A percentile compares a stretch with the other conserved stretches of the same genome.
Conservation (phyloP, 1,139 yeast species). For the Scheffersomyces parashehatae region DNA sequence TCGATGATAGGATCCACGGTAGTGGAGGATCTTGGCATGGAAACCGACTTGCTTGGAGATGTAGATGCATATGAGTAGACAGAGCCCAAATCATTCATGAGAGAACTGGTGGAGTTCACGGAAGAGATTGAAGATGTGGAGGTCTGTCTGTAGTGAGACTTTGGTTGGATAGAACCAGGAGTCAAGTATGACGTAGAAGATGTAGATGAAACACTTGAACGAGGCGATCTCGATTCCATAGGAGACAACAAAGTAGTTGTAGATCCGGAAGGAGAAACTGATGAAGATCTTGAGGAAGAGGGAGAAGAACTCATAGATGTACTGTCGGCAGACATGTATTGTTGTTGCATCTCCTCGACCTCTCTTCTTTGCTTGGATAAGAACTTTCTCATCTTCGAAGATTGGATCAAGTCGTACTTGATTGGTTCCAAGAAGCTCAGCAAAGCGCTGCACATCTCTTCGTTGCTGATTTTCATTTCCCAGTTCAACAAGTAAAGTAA, state of each 20-base stretch:
- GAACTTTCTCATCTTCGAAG: conserved; percentile 38
- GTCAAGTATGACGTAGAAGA: conserved; percentile 2
- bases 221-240: neutral
- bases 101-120: neutral
- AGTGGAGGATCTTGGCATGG: neutral
- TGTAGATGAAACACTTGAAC: conserved; percentile 1
- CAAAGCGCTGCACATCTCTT: conserved; percentile 52
- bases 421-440: conserved; percentile 62
- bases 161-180: conserved; percentile 2
- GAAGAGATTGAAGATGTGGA: conserved; percentile 27
- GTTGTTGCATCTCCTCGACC: conserved; percentile 11
- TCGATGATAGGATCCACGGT: conserved; percentile 42
- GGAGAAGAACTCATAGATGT: conserved; percentile 4
- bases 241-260: conserved; percentile 6
- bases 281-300: conserved; percentile 13
- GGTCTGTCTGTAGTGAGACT: conserved; percentile 29
- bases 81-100: neutral
- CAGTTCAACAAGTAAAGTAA: conserved; percentile 66
- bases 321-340: conserved; percentile 2
- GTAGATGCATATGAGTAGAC: conserved; percentile 30
- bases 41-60: conserved; percentile 19
- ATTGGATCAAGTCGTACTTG: conserved; percentile 52
- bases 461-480: conserved; percentile 60
- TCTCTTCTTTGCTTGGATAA: conserved; percentile 24
- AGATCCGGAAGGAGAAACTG: conserved; percentile 8